These are phyloP conservation scores for Geotrichum bryndzae DNA, from an alignment of 1,139 yeast genomes.

Conservation along the genomic window DNA sequence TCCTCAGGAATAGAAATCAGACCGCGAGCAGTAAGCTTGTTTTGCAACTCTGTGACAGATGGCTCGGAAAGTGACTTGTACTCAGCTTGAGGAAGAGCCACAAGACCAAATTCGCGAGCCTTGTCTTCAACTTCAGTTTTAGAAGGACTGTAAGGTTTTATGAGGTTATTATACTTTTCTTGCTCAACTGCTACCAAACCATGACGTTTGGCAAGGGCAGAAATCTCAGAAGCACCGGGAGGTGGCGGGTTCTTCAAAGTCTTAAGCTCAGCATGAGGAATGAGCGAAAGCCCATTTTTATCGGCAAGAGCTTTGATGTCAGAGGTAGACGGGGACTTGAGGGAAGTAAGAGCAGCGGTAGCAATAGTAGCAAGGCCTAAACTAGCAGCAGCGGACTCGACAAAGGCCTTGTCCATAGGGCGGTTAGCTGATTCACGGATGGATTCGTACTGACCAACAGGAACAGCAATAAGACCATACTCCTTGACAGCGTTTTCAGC, in stretches of 20 bases:
- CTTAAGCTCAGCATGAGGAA: conserved; percentile 22
- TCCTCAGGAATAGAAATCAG: conserved; percentile 21
- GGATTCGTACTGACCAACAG: conserved; percentile 27
- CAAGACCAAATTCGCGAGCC: conserved; percentile 13
- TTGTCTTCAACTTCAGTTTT: conserved; percentile 30
- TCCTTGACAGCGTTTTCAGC: conserved; percentile 13
- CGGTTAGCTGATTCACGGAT: conserved; percentile 32
- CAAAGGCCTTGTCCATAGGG: conserved; percentile 27
- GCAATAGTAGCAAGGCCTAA: conserved; percentile 38
- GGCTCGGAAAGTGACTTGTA: conserved; percentile 20
- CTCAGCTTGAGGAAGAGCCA: conserved; percentile 24
- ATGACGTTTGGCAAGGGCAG: conserved; percentile 25
- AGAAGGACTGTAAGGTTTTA: conserved; percentile 27
- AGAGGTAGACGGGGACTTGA: conserved; percentile 22
- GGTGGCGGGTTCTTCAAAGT: conserved; percentile 23
- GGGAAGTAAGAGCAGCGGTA: conserved; percentile 26
- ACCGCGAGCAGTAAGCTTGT: conserved; percentile 7
- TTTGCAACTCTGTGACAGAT: conserved; percentile 1
- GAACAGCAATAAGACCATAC: conserved; percentile 17
- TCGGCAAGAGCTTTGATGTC: conserved; percentile 34
- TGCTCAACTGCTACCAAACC: conserved; percentile 29
- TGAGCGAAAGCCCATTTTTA: conserved; percentile 21
- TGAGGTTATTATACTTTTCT: conserved; percentile 20
- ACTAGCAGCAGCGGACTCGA: conserved; percentile 33
- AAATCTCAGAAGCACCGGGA: conserved; percentile 20